phyloP scores from a whole-genome alignment of 2,329 filamentous ascomycete genomes.

The Microdochium paspali region DNA sequence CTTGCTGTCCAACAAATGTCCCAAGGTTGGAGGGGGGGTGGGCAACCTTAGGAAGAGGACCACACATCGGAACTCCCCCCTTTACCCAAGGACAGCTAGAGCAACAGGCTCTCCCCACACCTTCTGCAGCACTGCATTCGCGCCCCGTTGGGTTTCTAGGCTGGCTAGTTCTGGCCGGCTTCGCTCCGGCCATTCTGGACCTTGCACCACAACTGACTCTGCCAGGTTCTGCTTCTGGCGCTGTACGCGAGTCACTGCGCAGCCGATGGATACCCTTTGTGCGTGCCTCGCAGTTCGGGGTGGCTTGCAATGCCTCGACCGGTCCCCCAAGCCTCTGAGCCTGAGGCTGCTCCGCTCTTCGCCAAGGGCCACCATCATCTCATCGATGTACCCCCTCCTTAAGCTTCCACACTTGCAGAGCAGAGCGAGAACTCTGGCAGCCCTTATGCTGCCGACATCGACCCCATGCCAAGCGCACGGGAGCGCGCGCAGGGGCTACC shows the following conservation, averaged over 20 bases:
- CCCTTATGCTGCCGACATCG: not conserved
- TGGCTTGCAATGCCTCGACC: too few relatives aligned
- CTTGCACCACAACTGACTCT: not conserved
- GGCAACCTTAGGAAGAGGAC: too few relatives aligned
- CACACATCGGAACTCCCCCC: too few relatives aligned
- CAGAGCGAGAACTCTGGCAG: too few relatives aligned
- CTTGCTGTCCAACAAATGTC: too few relatives aligned
- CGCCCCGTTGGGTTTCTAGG: not conserved
- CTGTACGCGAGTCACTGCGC: not conserved
- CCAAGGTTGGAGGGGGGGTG: too few relatives aligned
- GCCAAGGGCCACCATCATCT: not conserved
- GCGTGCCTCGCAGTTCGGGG: too few relatives aligned
- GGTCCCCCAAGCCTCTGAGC: too few relatives aligned
- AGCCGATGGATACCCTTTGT: too few relatives aligned
- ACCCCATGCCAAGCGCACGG: conserved; percentile 1
- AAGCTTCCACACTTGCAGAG: not conserved
- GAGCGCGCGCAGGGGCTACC: not conserved
- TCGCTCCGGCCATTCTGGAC: not conserved
- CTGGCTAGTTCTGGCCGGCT: not conserved
- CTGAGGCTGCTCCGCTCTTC: not conserved
- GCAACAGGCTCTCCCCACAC: not conserved
- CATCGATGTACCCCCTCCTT: too few relatives aligned
- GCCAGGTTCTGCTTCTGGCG: not conserved
- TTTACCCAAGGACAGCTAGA: not conserved
- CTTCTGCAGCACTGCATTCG: not conserved